A percentile compares a stretch with the other conserved stretches of the same genome.
phyloP scores from a whole-genome alignment of 2,329 filamentous ascomycete genomes.

The Fusarium sp. region DNA sequence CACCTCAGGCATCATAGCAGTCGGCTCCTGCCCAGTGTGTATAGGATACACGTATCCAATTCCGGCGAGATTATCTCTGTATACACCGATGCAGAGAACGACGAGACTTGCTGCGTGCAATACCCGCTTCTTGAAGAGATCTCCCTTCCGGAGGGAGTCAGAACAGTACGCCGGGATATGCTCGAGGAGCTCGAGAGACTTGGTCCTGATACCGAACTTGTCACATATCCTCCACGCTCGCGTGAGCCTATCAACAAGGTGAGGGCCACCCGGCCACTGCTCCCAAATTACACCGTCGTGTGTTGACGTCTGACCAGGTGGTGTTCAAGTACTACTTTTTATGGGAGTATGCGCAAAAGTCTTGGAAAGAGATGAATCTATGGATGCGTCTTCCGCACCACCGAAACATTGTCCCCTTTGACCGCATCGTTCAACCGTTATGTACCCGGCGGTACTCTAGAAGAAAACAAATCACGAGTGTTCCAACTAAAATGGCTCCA shows the following conservation, averaged over 20 bases:
- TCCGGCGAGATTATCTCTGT: constrained; percentile 37
- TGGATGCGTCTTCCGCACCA: constrained; percentile 43
- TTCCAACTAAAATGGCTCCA: constrained; percentile 52
- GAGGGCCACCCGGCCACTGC: background rate
- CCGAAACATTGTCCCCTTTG: constrained; percentile 50
- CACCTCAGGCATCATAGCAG: constrained; percentile 33
- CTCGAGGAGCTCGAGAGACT: constrained; percentile 46
- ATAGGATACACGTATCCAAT: constrained; percentile 39
- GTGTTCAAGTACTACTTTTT: constrained; percentile 51
- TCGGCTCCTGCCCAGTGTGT: constrained; percentile 21
- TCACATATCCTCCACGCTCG: constrained; percentile 33
- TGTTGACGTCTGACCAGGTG: constrained; percentile 10
- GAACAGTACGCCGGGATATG: constrained; percentile 34
- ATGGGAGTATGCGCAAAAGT: constrained; percentile 24
- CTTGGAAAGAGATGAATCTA: constrained; percentile 51
- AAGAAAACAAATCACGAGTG: constrained; percentile 41
- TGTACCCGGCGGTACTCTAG: constrained; percentile 47
- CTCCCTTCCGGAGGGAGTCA: constrained; percentile 24
- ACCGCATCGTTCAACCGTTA: constrained; percentile 46
- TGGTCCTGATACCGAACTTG: constrained; percentile 43
- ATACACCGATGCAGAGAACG: constrained; percentile 40
- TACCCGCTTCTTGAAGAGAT: constrained; percentile 42
- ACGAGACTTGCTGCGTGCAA: constrained; percentile 41
- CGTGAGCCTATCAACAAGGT: constrained; percentile 20
- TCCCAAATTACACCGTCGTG: background rate